Evolutionary conservation across 768 basidiomycete species (phyloP), one percentile per base, ranked within the genome.

Genomic region (Kwoniella mangroviensis): DNA sequence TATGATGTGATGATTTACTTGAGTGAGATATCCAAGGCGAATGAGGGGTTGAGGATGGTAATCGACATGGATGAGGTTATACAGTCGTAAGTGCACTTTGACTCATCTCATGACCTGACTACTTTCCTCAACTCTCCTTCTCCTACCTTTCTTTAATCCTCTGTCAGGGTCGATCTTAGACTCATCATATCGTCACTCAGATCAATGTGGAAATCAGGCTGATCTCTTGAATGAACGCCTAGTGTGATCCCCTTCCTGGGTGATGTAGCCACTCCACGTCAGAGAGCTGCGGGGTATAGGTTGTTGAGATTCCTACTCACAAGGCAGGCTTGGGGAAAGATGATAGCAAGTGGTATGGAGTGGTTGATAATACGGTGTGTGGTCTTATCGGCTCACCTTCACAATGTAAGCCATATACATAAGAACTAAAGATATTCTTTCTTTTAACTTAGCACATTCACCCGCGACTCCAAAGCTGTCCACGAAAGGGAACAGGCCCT

Each of bases 401-500:
- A 34, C 34, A 34, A 34, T 34, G 34, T 34, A 34, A 6, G 9
- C 34, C 34, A 5, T 34, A 34, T 34, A 34, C 34, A 4, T 34
- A 7, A 34, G 34, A 1, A 34, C 34, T 34, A 34, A 34, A 34
- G 34, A 34, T 34, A 34, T 34, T 7, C 34, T 49, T 2, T 28
- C 66, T 67, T 70, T 68, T 17, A 41, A 41, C 3, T 9, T 28
- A 52, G 94, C 73, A 90, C 94, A 1, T 85, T 98, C 17, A 88
- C 91, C 0, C 89, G 94, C 13, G 94, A 98, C 79, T 89, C 89
- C 79, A 91, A 92, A 75, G 87, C 73, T 6, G 67, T 74, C 89
- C 79, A 88, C 88, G 13, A 87, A 90, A 5, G 97, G 94, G 94
- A 97, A 79, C 95, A 98, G 82, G 93, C 88, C 22, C 88, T 99